Base-by-base conservation (phyloP, 805 yeast species). In the Kurtzmaniella cleridarum region DNA sequence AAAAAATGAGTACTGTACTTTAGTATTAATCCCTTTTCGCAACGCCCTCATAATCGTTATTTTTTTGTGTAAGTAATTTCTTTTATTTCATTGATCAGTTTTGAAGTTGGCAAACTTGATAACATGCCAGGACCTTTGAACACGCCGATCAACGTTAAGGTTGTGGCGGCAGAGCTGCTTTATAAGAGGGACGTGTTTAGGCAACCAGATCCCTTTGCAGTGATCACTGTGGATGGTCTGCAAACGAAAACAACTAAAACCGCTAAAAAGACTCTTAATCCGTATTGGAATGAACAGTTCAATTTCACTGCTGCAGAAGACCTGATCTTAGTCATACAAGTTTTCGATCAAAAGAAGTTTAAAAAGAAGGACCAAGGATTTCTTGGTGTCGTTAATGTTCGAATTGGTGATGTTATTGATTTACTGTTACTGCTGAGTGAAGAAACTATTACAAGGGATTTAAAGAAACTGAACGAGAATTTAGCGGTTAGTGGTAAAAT, bases 321-420 rank as follows among this genome's bases (percentile, higher is more conserved):
- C 54, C 84, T 95, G 7, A 85, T 90, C 32, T 69, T 93, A 37
- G 95, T 91, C 11, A 79, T 93, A 45, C 98, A 93, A 61, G 93
- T 93, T 6, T 93, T 93, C 64, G 98, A 93, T 61, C 98, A 91
- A 60, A 90, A 89, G 60, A 93, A 93, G 64, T 93, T 93, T 69
- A 93, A 93, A 62, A 89, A 88, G 79, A 90, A 89, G 75, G 98
- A 93, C 59, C 99, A 93, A 63, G 99, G 99, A 4, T 93, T 93
- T 53, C 70, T 93, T 38, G 99, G 99, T 41, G 98, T 93, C 14
- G 93, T 93, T 44, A 93, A 93, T 60, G 76, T 93, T 38, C 74
- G 95, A 48, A 77, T 93, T 24, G 91, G 91, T 32, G 98, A 93
- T 60, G 88, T 86, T 23, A 76, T 91, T 41, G 95, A 89, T 57